Percentiles rank a stretch among this genome's conserved stretches.
phyloP scores from a whole-genome alignment of 371 early-diverging fungal genomes.

The Ordospora colligata region DNA sequence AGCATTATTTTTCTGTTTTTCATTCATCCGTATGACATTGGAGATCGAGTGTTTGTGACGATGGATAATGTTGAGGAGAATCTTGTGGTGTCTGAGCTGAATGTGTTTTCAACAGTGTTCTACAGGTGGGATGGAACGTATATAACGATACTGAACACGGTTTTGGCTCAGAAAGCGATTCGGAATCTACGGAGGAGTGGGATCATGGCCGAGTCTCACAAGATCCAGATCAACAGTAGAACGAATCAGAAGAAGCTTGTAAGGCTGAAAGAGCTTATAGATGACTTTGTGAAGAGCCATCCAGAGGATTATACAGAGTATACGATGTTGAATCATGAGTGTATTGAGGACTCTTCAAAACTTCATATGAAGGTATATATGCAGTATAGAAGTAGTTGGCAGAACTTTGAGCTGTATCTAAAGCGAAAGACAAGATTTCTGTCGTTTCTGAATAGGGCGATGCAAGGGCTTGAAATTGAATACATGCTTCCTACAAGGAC shows the following conservation, averaged over 20 bases:
- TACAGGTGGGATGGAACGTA: conserved; percentile 61
- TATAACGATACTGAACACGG: conserved; percentile 58
- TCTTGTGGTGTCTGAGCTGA: conserved; percentile 61
- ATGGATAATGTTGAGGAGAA: conserved; percentile 56
- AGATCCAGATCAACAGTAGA: conserved; percentile 54
- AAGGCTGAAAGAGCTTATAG: conserved; percentile 49
- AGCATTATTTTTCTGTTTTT: conserved; percentile 61
- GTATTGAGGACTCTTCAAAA: conserved; percentile 60
- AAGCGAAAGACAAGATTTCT: conserved; percentile 57
- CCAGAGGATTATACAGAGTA: conserved; percentile 56
- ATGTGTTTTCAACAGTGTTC: conserved; percentile 61
- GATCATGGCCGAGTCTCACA: conserved; percentile 56
- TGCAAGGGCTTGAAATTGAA: conserved; percentile 51
- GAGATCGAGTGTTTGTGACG: conserved; percentile 59
- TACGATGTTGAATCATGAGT: conserved; percentile 60
- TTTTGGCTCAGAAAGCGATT: conserved; percentile 54
- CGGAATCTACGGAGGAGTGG: conserved; percentile 59
- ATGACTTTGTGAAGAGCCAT: conserved; percentile 53
- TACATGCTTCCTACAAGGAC: conserved; percentile 50
- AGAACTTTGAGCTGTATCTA: conserved; percentile 61
- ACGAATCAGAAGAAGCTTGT: conserved; percentile 52
- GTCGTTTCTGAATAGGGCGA: conserved; percentile 49
- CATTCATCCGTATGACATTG: conserved; percentile 62
- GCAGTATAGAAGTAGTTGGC: conserved; percentile 60
- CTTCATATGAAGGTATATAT: conserved; percentile 59